phyloP scores from a whole-genome alignment of 1,284 basidiomycete species.

The Termitomyces sp. region DNA sequence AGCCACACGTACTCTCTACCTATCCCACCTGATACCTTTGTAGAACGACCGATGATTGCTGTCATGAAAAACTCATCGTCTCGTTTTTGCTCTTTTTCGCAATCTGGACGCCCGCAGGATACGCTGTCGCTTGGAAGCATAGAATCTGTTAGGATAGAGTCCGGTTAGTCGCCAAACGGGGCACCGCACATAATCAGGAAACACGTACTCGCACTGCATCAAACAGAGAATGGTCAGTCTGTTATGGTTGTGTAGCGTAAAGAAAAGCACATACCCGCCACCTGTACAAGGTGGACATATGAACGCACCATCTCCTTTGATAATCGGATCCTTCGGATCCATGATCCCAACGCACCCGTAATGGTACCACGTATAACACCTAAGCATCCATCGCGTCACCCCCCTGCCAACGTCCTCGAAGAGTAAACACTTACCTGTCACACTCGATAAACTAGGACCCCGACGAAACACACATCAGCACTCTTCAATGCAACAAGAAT shows the following conservation, averaged over 20 bases:
- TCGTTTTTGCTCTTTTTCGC: slow-evolving; percentile 12
- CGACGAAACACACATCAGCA: neutral
- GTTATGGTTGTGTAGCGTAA: neutral
- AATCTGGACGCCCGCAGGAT: slow-evolving; percentile 26
- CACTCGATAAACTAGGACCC: slow-evolving; percentile 31
- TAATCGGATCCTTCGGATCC: slow-evolving; percentile 22
- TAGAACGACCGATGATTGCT: slow-evolving; percentile 27
- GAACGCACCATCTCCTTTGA: slow-evolving; percentile 24
- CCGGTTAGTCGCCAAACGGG: neutral
- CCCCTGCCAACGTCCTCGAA: neutral
- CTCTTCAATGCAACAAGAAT: neutral
- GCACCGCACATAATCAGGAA: too few species aligned
- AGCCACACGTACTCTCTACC: slow-evolving; percentile 26
- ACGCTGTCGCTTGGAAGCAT: slow-evolving; percentile 9
- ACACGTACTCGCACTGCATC: slow-evolving; percentile 15
- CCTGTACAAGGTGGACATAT: slow-evolving; percentile 32
- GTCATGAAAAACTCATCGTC: slow-evolving; percentile 27
- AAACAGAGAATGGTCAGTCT: neutral
- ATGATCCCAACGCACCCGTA: slow-evolving; percentile 35
- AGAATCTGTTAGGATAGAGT: slow-evolving; percentile 10
- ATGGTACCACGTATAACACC: slow-evolving; percentile 34
- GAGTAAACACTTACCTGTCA: slow-evolving; percentile 24
- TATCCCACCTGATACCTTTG: slow-evolving; percentile 17
- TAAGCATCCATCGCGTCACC: slow-evolving; percentile 11
- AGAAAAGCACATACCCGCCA: slow-evolving; percentile 23